phyloP scores from a whole-genome alignment of 2,329 filamentous ascomycete genomes.

The Hawksworthiomyces lignivorus region DNA sequence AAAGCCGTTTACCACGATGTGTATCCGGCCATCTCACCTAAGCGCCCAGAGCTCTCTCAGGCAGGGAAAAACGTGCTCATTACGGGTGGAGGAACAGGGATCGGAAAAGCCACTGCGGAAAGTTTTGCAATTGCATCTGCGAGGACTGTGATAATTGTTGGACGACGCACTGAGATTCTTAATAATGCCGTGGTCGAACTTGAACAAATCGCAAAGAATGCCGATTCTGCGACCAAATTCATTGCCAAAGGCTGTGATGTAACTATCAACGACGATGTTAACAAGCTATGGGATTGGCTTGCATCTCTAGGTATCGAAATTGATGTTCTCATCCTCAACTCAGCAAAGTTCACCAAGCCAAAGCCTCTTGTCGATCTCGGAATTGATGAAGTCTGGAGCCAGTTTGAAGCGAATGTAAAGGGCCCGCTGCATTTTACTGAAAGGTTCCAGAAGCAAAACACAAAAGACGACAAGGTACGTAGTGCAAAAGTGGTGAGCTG shows the following conservation, averaged over 20 bases:
- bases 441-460: constrained; percentile 13
- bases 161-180: constrained; percentile 9
- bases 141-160: constrained; percentile 9
- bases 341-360: constrained; percentile 10
- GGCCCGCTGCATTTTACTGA: constrained; percentile 13
- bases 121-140: constrained; percentile 8
- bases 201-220: background rate
- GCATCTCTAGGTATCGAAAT: constrained; percentile 10
- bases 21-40: constrained; percentile 30
- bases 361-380: constrained; percentile 11
- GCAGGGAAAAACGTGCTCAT: constrained; percentile 30
- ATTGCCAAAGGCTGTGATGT: background rate
- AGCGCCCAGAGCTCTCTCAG: constrained; percentile 30
- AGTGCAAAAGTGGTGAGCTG: background rate
- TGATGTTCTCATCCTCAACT: constrained; percentile 29
- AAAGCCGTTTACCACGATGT: constrained; percentile 21
- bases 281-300: constrained; percentile 4
- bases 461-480: background rate
- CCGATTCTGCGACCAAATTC: constrained; percentile 1
- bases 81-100: constrained; percentile 11
- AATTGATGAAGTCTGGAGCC: constrained; percentile 11
- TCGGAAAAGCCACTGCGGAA: constrained; percentile 12
- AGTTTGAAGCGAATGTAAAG: constrained; percentile 16
- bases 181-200: constrained; percentile 1
- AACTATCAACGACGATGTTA: background rate